These are phyloP conservation scores for Podochytrium sp. DNA, from an alignment of 192 early-diverging fungal species.

Conservation along the genomic window DNA sequence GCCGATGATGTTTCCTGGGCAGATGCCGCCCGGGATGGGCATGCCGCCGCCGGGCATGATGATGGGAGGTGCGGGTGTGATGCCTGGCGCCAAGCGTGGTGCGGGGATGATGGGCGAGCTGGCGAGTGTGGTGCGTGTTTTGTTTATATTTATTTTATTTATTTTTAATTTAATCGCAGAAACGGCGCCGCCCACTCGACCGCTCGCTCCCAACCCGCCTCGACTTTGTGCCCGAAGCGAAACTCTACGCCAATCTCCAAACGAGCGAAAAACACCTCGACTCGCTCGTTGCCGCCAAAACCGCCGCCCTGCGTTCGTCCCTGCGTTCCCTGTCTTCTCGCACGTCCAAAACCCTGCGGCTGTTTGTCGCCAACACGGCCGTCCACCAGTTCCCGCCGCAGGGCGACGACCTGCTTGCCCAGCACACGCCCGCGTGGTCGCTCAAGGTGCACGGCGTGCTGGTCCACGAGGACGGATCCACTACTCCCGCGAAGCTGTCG, in stretches of 20 bases:
- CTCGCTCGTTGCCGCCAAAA: conserved; percentile 87
- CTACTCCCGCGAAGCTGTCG: conserved; percentile 55
- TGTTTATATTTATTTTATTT: not conserved
- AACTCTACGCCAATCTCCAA: conserved; percentile 81
- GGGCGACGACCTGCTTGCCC: conserved; percentile 14
- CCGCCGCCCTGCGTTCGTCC: conserved; percentile 81
- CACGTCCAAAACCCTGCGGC: conserved; percentile 60
- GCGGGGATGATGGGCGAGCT: not conserved
- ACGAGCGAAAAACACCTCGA: conserved; percentile 90
- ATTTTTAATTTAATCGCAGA: not conserved
- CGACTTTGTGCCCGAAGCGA: conserved; percentile 93
- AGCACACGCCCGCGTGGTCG: not conserved
- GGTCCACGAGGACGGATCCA: not conserved
- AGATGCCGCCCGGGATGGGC: not conserved
- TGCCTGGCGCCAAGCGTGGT: not conserved
- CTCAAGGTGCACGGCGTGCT: conserved; percentile 79
- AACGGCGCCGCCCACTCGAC: conserved; percentile 14
- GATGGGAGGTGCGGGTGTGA: not conserved
- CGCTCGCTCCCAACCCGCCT: conserved; percentile 63
- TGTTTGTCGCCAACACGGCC: conserved; percentile 91
- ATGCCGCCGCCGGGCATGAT: not conserved
- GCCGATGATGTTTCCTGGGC: not conserved
- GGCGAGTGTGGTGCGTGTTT: not conserved
- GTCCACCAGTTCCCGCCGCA: conserved; percentile 71
- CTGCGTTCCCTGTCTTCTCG: not conserved